Evolutionary conservation across 768 basidiomycete genomes (phyloP).

Genomic region (Naganishia vaughanmartiniae): DNA sequence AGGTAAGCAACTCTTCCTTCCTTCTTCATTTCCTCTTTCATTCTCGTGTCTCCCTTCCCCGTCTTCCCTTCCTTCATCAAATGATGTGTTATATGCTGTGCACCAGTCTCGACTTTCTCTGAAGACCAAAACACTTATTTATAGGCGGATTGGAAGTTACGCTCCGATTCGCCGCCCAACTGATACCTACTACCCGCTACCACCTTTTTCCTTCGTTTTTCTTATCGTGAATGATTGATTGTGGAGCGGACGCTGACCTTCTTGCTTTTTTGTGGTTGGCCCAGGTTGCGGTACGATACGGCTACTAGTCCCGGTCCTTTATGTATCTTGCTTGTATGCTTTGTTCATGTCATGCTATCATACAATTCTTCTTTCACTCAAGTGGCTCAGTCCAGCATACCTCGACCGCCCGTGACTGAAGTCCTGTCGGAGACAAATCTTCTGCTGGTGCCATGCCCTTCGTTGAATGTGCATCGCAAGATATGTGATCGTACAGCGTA

Average conservation of each 20-base stretch:
- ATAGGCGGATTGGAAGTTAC: slow-evolving; percentile 19
- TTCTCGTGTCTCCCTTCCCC: not conserved
- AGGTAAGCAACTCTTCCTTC: slow-evolving; percentile 22
- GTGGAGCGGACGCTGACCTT: not conserved
- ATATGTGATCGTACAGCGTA: too few relatives aligned
- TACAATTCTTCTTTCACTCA: too few relatives aligned
- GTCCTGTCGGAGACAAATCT: too few relatives aligned
- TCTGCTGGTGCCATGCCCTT: too few relatives aligned
- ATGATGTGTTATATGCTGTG: slow-evolving; percentile 23
- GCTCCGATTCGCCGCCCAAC: slow-evolving; percentile 16
- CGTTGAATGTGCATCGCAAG: too few relatives aligned
- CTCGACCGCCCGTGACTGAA: too few relatives aligned
- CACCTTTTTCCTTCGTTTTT: not conserved
- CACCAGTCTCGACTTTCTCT: slow-evolving; percentile 22
- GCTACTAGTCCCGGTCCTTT: too few relatives aligned
- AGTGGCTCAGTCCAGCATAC: too few relatives aligned
- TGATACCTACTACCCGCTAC: not conserved
- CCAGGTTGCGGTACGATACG: not conserved
- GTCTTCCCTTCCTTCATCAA: not conserved
- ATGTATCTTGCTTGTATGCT: too few relatives aligned
- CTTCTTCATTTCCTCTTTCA: too few relatives aligned
- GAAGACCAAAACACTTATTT: slow-evolving; percentile 22
- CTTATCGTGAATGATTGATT: not conserved
- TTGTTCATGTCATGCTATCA: too few relatives aligned
- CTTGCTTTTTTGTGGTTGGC: not conserved